These are phyloP conservation scores for Aspergillus fumigatiaffinis DNA, from an alignment of 2,329 filamentous ascomycete species.

Conservation along the genomic window DNA sequence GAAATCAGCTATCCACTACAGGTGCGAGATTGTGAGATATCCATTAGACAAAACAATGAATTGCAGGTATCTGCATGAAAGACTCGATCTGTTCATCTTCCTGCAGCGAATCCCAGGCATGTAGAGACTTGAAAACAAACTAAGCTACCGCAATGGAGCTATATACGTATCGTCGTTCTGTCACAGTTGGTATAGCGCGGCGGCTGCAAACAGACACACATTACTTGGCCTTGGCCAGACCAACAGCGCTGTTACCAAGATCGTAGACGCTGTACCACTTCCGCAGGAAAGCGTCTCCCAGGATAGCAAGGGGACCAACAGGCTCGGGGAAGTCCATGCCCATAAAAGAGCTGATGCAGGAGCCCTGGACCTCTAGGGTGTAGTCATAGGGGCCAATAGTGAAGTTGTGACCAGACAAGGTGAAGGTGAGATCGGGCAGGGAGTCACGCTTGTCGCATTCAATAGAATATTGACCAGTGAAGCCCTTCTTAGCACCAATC, in stretches of 20 bases:
- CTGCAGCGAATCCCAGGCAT: neutral
- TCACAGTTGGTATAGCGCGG: neutral
- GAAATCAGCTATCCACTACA: neutral
- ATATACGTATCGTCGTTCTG: conserved; percentile 5
- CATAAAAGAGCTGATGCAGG: conserved; percentile 96
- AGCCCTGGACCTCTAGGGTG: conserved; percentile 90
- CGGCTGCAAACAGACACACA: conserved; percentile 3
- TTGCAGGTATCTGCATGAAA: neutral
- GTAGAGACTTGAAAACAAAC: neutral
- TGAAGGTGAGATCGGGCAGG: conserved; percentile 90
- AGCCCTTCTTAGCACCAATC: conserved; percentile 97
- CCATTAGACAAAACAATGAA: neutral
- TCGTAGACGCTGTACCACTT: conserved; percentile 87
- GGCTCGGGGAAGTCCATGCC: conserved; percentile 88
- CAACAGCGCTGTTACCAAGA: conserved; percentile 81
- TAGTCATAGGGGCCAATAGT: conserved; percentile 86
- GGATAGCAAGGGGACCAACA: conserved; percentile 85
- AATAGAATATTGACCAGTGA: conserved; percentile 92
- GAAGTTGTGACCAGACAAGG: conserved; percentile 87
- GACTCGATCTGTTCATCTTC: neutral
- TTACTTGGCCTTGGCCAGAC: conserved; percentile 80
- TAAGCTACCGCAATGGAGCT: neutral
- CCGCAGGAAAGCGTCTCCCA: conserved; percentile 64
- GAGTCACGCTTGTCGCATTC: conserved; percentile 80
- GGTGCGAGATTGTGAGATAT: neutral